Evolutionary conservation across 1,139 yeast genomes (phyloP), one percentile per base, ranked within the genome.

Genomic region (Arxiozyma bovina): DNA sequence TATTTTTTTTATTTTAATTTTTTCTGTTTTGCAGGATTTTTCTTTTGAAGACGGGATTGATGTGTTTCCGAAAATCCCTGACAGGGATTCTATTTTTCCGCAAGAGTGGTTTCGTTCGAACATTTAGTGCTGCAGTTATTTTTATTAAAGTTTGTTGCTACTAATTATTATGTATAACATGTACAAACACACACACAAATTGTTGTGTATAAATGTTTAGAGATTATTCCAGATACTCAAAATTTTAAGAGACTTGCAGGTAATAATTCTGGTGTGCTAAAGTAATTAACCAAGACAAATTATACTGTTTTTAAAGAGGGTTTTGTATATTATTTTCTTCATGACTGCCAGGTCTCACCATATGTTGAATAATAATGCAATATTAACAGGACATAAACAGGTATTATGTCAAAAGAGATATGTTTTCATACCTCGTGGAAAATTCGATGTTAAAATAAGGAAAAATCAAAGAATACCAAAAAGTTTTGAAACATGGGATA

Each of bases 401-500:
- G 5, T 34, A 9, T 17, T 38, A 27, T 18, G 38, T 27, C 34
- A 47, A 47, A 41, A 56, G 63, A 52, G 50, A 46, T 34, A 45
- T n/a, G 55, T 59, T 11, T 54, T 63, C 41, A 54, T 61, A 17
- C 66, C 66, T 15, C 49, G 50, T 17, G 21, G 50, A 7, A 54
- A n/a, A 38, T 30, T 57, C 9, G 55, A 52, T 12, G 49, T 12
- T 9, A 58, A 51, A 51, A 50, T 54, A n/a, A 59, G 57, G 25
- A 55, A 58, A 47, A 52, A 57, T 23, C 55, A 55, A 44, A 51
- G 52, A 45, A 55, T 15, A 34, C 22, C 15, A n/a, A 38, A 34
- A 17, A 23, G 40, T 18, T 38, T 21, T 38, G 42, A 38, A 21
- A 18, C 40, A 15, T 34, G 40, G 23, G 17, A 58, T 1, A 62